Evolutionary conservation across 2,329 filamentous ascomycete species (phyloP).

Genomic region (Trichoderma polysporum): DNA sequence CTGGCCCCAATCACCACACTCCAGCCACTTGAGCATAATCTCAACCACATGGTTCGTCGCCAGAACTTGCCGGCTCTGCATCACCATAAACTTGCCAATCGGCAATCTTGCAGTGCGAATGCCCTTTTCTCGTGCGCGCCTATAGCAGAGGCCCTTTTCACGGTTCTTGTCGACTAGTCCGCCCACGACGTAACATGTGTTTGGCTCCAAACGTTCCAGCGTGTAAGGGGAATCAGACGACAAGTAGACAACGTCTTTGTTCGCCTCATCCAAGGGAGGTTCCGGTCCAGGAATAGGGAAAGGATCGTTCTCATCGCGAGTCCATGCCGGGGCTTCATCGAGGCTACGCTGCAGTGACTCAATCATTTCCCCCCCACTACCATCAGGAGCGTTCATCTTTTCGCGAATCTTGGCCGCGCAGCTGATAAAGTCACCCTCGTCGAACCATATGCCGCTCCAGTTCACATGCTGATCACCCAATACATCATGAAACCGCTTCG

Average conservation of each 20-base stretch:
- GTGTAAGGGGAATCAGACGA: conserved; percentile 88
- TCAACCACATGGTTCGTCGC: conserved; percentile 96
- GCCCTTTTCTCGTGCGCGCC: conserved; percentile 69
- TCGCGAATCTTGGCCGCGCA: conserved; percentile 65
- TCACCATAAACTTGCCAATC: conserved; percentile 92
- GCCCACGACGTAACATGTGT: conserved; percentile 89
- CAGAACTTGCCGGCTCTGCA: conserved; percentile 81
- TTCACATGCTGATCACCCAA: conserved; percentile 68
- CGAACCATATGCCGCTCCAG: conserved; percentile 78
- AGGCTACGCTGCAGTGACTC: conserved; percentile 53
- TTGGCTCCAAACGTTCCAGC: conserved; percentile 77
- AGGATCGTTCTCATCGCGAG: conserved; percentile 34
- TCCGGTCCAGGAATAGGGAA: conserved; percentile 37
- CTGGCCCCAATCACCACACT: conserved; percentile 85
- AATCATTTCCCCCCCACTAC: conserved; percentile 55
- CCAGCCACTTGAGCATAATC: conserved; percentile 93
- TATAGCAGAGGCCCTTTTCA: conserved; percentile 92
- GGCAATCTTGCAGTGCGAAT: conserved; percentile 88
- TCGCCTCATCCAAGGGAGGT: conserved; percentile 34
- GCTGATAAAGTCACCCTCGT: conserved; percentile 70
- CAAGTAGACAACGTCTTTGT: conserved; percentile 71
- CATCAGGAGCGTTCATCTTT: conserved; percentile 54
- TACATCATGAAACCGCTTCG: conserved; percentile 75
- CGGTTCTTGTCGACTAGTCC: conserved; percentile 95
- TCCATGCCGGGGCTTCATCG: conserved; percentile 33